Evolutionary conservation across 495 filamentous ascomycete species (phyloP), one percentile per base, ranked within the genome.

Genomic region (Cercophora sp.): DNA sequence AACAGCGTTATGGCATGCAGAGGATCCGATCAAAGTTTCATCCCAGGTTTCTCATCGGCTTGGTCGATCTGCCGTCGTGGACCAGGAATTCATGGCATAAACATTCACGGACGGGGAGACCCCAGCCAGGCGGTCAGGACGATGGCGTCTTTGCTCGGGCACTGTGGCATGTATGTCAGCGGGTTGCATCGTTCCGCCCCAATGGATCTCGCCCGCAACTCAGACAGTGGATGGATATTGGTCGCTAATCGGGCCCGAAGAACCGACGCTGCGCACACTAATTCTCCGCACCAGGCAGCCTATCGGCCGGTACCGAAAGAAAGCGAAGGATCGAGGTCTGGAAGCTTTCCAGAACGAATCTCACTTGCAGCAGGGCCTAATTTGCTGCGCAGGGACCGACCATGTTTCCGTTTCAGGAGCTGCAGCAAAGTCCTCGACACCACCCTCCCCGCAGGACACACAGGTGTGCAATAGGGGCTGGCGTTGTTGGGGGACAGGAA

Each of bases 341-440:
- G 48, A 51, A 29, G 36, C 15, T 26, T 51, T 51, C 48, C 48
- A 51, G 48, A 31, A 40, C 36, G 35, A 23, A 27, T 15, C 48
- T n/a, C n/a, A n/a, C n/a, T n/a, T n/a, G n/a, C 34, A 22, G 48
- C 48, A 51, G 35, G 15, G 31, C 13, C 35, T 31, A 31, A 41
- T 41, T 51, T 51, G 48, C 24, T 24, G 36, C 9, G 35, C 35
- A 29, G 48, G 26, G 31, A 25, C 16, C 35, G 35, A 41, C 48
- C 36, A 40, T 36, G 36, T 15, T 40, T 40, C 32, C 20, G 48
- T 51, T 51, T 51, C 48, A 51, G 48, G 35, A 41, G 24, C n/a
- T 51, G 48, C 48, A n/a, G 35, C 48, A 42, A 35, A n/a, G n/a
- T n/a, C n/a, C n/a, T n/a, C n/a, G n/a, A n/a, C n/a, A n/a, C n/a